Evolutionary conservation across 2,329 filamentous ascomycete genomes (phyloP).

Genomic region (Microdochium paspali): DNA sequence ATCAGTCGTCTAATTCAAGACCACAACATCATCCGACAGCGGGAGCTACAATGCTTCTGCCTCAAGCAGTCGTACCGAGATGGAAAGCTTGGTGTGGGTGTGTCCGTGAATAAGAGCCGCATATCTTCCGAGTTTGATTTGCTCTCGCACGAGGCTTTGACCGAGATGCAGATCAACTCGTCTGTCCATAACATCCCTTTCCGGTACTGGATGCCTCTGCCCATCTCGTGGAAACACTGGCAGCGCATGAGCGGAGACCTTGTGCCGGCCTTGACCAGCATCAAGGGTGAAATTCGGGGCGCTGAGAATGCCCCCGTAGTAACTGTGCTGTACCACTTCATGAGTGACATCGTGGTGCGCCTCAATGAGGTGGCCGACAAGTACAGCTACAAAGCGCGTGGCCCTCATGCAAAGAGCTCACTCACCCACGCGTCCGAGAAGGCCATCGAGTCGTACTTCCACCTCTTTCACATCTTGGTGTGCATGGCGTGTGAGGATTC

Average conservation of each 20-base stretch:
- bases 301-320: conserved; percentile 11
- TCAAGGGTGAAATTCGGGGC: conserved; percentile 15
- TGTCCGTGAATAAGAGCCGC: conserved; percentile 15
- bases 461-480: conserved; percentile 39
- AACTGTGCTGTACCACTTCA: conserved; percentile 33
- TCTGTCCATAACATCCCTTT: conserved; percentile 33
- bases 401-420: conserved; percentile 19
- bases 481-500: conserved; percentile 30
- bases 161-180: conserved; percentile 19
- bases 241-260: conserved; percentile 19
- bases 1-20: conserved; percentile 22
- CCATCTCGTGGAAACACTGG: conserved; percentile 36
- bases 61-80: conserved; percentile 29
- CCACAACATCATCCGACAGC: conserved; percentile 26
- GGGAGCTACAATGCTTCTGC: conserved; percentile 37
- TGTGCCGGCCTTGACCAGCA: conserved; percentile 11
- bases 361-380: conserved; percentile 30
- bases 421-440: conserved; percentile 39
- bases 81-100: conserved; percentile 32
- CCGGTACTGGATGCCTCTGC: conserved; percentile 33
- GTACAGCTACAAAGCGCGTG: conserved; percentile 8
- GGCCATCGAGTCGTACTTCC: conserved; percentile 42
- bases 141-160: conserved; percentile 30
- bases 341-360: conserved; percentile 39
- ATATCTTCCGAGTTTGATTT: conserved; percentile 40